A percentile compares a stretch with the other conserved stretches of the same genome.
These are phyloP conservation scores for Ambrosiella cleistominuta DNA, from an alignment of 2,329 filamentous ascomycete genomes.

Conservation along the genomic window DNA sequence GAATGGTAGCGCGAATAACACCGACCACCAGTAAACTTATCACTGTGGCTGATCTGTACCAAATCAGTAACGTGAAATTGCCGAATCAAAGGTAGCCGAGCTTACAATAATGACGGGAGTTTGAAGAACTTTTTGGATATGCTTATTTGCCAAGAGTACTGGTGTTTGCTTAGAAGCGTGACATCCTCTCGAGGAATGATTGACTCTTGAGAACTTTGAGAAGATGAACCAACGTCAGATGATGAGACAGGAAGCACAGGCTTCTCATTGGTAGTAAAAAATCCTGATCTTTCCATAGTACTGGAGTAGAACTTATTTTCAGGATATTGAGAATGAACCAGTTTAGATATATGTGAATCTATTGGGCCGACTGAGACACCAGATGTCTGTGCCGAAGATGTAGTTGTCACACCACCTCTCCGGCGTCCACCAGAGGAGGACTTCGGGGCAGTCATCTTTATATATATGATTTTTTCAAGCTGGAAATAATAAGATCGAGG, in stretches of 20 bases:
- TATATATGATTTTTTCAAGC: background rate
- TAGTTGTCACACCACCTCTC: background rate
- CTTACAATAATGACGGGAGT: background rate
- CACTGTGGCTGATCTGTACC: background rate
- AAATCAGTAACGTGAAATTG: background rate
- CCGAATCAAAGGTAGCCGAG: no score
- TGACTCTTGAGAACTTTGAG: background rate
- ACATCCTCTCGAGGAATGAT: background rate
- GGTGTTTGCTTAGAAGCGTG: background rate
- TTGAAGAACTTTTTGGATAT: background rate
- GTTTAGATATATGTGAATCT: no score
- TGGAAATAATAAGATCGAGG: background rate
- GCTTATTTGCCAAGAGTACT: background rate
- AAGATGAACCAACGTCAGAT: background rate
- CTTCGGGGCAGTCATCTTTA: background rate
- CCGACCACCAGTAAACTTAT: constrained; percentile 1
- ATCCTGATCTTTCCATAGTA: background rate
- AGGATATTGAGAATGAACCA: no score
- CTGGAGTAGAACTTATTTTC: background rate
- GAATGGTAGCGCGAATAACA: background rate
- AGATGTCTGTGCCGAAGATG: background rate
- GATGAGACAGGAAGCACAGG: background rate
- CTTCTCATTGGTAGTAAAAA: background rate
- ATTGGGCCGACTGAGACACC: background rate
- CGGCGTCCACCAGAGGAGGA: background rate